phyloP scores from a whole-genome alignment of 163 green algal species.

The Scenedesmus sp. region DNA sequence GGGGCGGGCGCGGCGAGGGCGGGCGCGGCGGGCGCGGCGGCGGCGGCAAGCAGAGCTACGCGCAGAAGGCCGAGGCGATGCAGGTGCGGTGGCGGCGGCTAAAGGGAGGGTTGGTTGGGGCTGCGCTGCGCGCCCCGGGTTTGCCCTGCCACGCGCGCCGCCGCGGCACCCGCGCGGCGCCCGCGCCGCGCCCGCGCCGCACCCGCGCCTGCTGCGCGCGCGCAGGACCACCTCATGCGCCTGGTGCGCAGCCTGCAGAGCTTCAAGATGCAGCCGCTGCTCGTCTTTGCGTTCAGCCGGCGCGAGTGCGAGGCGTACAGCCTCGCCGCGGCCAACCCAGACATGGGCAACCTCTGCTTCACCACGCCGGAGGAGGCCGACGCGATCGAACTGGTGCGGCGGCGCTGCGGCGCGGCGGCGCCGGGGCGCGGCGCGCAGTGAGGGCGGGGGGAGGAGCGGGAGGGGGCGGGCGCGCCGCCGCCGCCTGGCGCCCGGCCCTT shows the following conservation, averaged over 20 bases:
- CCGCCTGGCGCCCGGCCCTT: too few species aligned
- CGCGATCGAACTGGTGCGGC: slow-evolving; percentile 75
- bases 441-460: too few species aligned
- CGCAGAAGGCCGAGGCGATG: neutral
- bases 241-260: slow-evolving; percentile 71
- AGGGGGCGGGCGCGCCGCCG: too few species aligned
- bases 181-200: neutral
- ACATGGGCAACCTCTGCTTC: slow-evolving; percentile 77
- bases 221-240: slow-evolving; percentile 47
- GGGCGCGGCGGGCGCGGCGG: slow-evolving; percentile 3
- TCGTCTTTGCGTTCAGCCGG: slow-evolving; percentile 89
- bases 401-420: too few species aligned
- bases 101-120: too few species aligned
- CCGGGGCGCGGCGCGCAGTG: too few species aligned
- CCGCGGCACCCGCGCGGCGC: neutral
- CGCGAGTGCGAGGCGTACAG: slow-evolving; percentile 84
- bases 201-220: too few species aligned
- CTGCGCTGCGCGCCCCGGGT: neutral
- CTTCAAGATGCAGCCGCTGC: slow-evolving; percentile 75
- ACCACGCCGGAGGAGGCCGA: slow-evolving; percentile 83
- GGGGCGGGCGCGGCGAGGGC: slow-evolving; percentile 14
- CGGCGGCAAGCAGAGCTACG: neutral
- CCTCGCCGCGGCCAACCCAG: slow-evolving; percentile 31
- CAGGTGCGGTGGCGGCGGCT: too few species aligned
- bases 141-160: neutral